A percentile compares a stretch with the other conserved stretches of the same genome.
Conservation (phyloP, 495 filamentous ascomycete species). For the Aeminium ludgeri region DNA sequence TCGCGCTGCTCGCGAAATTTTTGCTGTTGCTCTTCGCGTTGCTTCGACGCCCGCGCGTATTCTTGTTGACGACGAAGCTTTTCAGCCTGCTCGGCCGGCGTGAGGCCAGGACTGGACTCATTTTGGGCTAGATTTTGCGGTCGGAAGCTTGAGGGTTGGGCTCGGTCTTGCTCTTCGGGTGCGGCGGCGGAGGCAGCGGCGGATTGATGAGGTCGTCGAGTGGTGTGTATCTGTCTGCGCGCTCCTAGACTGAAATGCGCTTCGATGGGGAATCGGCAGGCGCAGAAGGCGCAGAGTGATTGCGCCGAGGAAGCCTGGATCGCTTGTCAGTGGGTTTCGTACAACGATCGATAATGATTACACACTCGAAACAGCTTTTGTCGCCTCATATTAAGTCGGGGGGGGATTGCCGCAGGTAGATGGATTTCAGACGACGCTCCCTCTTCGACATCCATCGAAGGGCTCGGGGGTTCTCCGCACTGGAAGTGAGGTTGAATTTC, state of each 20-base stretch:
- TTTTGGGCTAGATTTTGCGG: background rate
- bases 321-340: background rate
- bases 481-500: too few relatives aligned
- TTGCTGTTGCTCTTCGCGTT: too few relatives aligned
- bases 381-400: slow-evolving; percentile 4
- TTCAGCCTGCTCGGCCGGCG: background rate
- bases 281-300: slow-evolving; percentile 23
- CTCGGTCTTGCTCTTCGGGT: too few relatives aligned
- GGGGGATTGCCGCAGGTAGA: too few relatives aligned
- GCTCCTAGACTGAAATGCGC: background rate
- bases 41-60: too few relatives aligned
- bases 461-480: too few relatives aligned
- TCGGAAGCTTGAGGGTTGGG: too few relatives aligned
- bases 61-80: background rate
- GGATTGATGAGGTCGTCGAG: slow-evolving; percentile 13
- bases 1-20: too few relatives aligned
- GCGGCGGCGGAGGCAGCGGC: background rate
- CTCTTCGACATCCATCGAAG: too few relatives aligned
- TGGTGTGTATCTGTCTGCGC: slow-evolving; percentile 17
- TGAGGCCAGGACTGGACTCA: background rate
- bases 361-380: slow-evolving; percentile 7
- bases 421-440: too few relatives aligned
- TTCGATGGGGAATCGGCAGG: slow-evolving; percentile 10
- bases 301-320: slow-evolving; percentile 18
- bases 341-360: background rate